phyloP scores from a whole-genome alignment of 306 rosid species.

The Fagus crenata region DNA sequence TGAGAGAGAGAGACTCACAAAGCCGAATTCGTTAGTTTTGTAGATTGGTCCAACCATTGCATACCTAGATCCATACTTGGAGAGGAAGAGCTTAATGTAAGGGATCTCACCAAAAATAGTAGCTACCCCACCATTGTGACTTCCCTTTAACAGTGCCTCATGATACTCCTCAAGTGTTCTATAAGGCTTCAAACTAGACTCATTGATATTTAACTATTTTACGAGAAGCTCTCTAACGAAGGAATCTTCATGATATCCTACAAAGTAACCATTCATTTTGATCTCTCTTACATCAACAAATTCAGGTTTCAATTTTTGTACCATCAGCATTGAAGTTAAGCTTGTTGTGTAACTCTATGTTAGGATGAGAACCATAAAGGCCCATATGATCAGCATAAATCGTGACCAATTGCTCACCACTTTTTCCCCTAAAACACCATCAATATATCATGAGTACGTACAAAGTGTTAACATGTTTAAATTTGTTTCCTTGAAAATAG shows the following conservation, averaged over 20 bases:
- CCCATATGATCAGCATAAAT: slow-evolving; percentile 43
- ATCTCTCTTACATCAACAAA: slow-evolving; percentile 31
- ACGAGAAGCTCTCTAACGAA: slow-evolving; percentile 19
- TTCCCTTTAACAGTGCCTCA: slow-evolving; percentile 36
- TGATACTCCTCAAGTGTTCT: slow-evolving; percentile 20
- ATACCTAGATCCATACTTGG: slow-evolving; percentile 33
- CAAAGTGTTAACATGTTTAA: too few relatives aligned
- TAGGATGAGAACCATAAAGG: slow-evolving; percentile 42
- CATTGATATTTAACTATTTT: slow-evolving; percentile 15
- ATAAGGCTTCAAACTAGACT: slow-evolving; percentile 25
- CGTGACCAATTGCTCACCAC: slow-evolving; percentile 33
- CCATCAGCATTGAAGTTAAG: slow-evolving; percentile 41
- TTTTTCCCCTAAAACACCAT: slow-evolving; percentile 19
- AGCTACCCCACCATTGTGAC: slow-evolving; percentile 40
- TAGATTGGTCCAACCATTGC: slow-evolving; percentile 44
- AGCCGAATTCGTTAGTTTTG: slow-evolving; percentile 44
- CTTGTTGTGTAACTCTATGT: slow-evolving; percentile 52
- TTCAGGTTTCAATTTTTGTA: slow-evolving; percentile 34
- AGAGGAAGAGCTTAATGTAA: slow-evolving; percentile 33
- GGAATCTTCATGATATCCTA: slow-evolving; percentile 33
- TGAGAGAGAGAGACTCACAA: slow-evolving; percentile 30
- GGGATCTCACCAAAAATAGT: slow-evolving; percentile 45
- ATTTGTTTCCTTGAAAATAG: not conserved
- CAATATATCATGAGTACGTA: not conserved
- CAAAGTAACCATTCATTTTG: slow-evolving; percentile 15